Evolutionary conservation across 345 rosid species (phyloP).

Genomic region (Bretschneidera sinensis): DNA sequence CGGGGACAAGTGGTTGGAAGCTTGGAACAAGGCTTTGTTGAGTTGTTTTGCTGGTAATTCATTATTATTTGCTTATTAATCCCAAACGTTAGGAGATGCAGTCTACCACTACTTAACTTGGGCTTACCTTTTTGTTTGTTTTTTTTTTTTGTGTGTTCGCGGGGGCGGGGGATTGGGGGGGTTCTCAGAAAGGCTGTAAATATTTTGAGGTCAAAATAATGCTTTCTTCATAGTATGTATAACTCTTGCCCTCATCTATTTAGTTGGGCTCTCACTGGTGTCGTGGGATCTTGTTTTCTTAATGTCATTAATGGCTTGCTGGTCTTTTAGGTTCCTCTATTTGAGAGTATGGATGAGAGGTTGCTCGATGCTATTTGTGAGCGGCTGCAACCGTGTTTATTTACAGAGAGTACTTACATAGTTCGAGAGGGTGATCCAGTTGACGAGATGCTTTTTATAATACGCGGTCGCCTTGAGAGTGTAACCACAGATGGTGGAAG

Average conservation of each 20-base stretch:
- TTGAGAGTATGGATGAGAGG: conserved; percentile 93
- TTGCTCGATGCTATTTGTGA: conserved; percentile 94
- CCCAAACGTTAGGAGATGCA: not conserved
- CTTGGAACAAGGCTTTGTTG: too few species aligned
- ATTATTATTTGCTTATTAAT: too few species aligned
- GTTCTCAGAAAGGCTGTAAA: too few species aligned
- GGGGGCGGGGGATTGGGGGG: too few species aligned
- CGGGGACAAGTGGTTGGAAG: too few species aligned
- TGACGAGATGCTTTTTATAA: conserved; percentile 93
- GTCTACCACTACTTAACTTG: not conserved
- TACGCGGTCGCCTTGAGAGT: conserved; percentile 94
- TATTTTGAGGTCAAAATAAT: too few species aligned
- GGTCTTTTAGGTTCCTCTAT: conserved; percentile 66
- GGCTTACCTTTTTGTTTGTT: too few species aligned
- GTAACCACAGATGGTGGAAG: conserved; percentile 95
- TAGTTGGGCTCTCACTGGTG: not conserved
- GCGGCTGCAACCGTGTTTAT: conserved; percentile 80
- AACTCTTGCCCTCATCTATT: too few species aligned
- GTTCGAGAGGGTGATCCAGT: conserved; percentile 98
- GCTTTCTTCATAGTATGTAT: too few species aligned
- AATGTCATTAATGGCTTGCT: not conserved
- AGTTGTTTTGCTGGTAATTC: too few species aligned
- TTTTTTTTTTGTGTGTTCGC: too few species aligned
- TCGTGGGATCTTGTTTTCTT: not conserved
- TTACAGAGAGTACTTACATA: conserved; percentile 68